These are phyloP conservation scores for Spathaspora sp. DNA, from an alignment of 805 yeast genomes.

Conservation along the genomic window DNA sequence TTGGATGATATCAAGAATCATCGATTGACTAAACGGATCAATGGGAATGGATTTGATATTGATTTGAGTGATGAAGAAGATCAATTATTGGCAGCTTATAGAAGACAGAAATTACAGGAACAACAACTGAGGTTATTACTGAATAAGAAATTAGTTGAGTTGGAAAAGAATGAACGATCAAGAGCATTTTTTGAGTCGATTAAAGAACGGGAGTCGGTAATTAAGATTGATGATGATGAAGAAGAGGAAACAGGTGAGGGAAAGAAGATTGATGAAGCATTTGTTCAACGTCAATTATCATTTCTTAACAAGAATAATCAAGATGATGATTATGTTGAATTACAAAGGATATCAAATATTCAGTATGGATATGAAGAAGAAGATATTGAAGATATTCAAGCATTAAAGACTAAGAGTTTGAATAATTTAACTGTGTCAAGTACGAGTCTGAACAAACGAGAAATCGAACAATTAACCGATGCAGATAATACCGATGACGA, in stretches of 20 bases:
- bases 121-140: conserved; percentile 49
- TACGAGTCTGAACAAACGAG: conserved; percentile 4
- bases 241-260: conserved; percentile 14
- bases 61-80: conserved; percentile 78
- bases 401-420: conserved; percentile 43
- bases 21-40: conserved; percentile 53
- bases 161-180: conserved; percentile 52
- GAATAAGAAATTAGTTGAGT: conserved; percentile 38
- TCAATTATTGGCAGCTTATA: conserved; percentile 47
- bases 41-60: conserved; percentile 50
- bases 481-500: conserved; percentile 29
- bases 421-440: conserved; percentile 20
- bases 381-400: conserved; percentile 40
- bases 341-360: conserved; percentile 24
- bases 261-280: conserved; percentile 45
- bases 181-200: conserved; percentile 67
- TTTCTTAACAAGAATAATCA: conserved; percentile 39
- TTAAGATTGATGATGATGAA: conserved; percentile 22
- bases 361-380: conserved; percentile 39
- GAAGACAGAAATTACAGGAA: conserved; percentile 38
- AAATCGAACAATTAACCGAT: conserved; percentile 7
- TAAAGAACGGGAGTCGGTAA: conserved; percentile 40
- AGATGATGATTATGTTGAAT: conserved; percentile 26
- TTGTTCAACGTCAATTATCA: conserved; percentile 54
- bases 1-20: conserved; percentile 72